phyloP scores from a whole-genome alignment of 192 early-diverging fungal species.

The Rhizoclosmatium globosum region DNA sequence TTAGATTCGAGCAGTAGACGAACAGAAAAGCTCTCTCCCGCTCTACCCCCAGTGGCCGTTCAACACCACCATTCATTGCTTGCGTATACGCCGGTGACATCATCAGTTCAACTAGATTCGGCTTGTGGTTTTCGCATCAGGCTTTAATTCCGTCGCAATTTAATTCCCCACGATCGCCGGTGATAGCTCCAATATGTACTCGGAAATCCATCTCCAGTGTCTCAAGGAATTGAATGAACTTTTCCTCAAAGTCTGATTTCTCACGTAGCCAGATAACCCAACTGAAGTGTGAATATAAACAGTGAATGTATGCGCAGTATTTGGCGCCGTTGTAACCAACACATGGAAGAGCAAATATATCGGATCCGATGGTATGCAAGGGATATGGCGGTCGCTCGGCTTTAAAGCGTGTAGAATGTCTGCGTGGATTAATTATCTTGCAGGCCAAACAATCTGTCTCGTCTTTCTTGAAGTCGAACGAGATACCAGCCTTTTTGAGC shows the following conservation, averaged over 20 bases:
- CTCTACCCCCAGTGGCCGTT: neutral
- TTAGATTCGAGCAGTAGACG: neutral
- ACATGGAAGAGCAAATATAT: neutral
- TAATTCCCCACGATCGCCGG: constrained; percentile 11
- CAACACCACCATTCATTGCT: neutral
- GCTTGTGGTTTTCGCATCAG: neutral
- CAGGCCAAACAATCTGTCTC: neutral
- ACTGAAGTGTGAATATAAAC: neutral
- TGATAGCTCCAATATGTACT: too few species aligned
- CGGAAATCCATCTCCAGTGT: too few species aligned
- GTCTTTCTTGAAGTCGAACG: neutral
- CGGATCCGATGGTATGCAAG: neutral
- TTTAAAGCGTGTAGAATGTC: neutral
- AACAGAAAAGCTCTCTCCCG: neutral
- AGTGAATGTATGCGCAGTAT: neutral
- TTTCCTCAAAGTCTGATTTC: neutral
- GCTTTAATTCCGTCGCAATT: neutral
- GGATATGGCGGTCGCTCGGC: neutral
- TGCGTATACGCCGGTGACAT: neutral
- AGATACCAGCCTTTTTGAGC: neutral
- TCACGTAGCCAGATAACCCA: neutral
- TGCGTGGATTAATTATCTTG: neutral
- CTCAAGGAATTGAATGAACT: too few species aligned
- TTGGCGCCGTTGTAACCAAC: neutral
- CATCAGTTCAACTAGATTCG: neutral